Evolutionary conservation across 2,329 filamentous ascomycete species (phyloP).

Genomic region (Aureobasidium melanogenum): DNA sequence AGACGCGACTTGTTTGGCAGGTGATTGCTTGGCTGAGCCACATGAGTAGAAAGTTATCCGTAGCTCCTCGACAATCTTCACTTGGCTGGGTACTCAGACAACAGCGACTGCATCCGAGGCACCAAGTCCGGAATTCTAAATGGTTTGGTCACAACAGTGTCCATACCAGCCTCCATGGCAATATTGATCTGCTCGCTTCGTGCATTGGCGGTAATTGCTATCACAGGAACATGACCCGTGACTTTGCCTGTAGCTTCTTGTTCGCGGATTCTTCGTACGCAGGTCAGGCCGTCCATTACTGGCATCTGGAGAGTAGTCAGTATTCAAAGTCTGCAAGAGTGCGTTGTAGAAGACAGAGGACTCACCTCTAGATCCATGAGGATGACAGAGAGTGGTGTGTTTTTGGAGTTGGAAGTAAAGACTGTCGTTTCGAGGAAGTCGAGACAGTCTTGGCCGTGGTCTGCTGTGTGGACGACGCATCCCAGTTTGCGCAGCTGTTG

Average conservation of each 20-base stretch:
- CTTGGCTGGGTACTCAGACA: not conserved
- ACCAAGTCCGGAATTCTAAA: slow-evolving; percentile 27
- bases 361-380: slow-evolving; percentile 22
- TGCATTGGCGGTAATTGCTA: slow-evolving; percentile 24
- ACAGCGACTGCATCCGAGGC: slow-evolving; percentile 25
- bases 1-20: no score
- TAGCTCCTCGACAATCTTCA: not conserved
- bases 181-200: slow-evolving; percentile 20
- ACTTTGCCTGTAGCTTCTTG: slow-evolving; percentile 15
- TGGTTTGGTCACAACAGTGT: slow-evolving; percentile 25
- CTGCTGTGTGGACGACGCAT: slow-evolving; percentile 20
- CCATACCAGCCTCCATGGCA: slow-evolving; percentile 21
- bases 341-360: no score
- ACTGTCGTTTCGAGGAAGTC: slow-evolving; percentile 18
- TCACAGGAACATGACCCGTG: slow-evolving; percentile 18
- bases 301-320: slow-evolving; percentile 19
- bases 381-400: slow-evolving; percentile 17
- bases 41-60: not conserved
- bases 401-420: slow-evolving; percentile 9
- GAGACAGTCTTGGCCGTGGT: slow-evolving; percentile 22
- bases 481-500: slow-evolving; percentile 21
- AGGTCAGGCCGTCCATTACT: slow-evolving; percentile 22
- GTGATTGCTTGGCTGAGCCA: no score
- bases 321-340: not conserved
- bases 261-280: slow-evolving; percentile 20